Evolutionary conservation across 2,329 filamentous ascomycete species (phyloP).

Genomic region (Teratosphaeria pseudoeucalypti): DNA sequence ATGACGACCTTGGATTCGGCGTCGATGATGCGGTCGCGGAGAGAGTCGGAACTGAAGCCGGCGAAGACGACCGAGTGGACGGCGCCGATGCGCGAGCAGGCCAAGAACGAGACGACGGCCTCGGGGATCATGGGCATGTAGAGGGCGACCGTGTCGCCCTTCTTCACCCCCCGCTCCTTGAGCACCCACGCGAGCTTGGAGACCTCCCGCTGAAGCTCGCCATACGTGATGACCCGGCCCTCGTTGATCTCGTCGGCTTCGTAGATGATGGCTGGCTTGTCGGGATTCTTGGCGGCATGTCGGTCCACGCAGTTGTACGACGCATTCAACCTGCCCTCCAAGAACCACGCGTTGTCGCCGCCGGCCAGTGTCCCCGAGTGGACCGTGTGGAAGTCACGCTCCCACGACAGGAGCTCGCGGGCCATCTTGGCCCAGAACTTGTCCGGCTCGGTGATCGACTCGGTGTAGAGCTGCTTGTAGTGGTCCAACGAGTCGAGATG

Average conservation of each 20-base stretch:
- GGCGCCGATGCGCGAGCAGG: conserved; percentile 83
- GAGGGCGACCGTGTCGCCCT: conserved; percentile 93
- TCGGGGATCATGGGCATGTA: conserved; percentile 99
- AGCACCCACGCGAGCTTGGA: conserved; percentile 78
- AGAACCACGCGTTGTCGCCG: conserved; percentile 89
- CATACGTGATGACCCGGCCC: conserved; percentile 83
- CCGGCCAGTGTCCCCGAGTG: conserved; percentile 62
- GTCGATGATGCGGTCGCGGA: conserved; percentile 89
- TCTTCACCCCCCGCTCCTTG: conserved; percentile 91
- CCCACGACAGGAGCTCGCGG: conserved; percentile 82
- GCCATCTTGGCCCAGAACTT: conserved; percentile 84
- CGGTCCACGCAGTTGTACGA: conserved; percentile 97
- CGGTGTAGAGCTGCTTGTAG: conserved; percentile 55
- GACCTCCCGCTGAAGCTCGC: conserved; percentile 85
- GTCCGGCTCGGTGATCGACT: conserved; percentile 83
- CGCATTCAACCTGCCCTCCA: conserved; percentile 87
- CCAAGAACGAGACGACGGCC: conserved; percentile 81
- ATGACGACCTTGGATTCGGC: conserved; percentile 88
- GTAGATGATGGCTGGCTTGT: conserved; percentile 95
- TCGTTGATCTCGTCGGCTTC: conserved; percentile 86
- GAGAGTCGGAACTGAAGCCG: conserved; percentile 91
- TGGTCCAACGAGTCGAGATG: conserved; percentile 51
- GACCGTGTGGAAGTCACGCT: conserved; percentile 84
- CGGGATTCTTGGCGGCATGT: conserved; percentile 86
- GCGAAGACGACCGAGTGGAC: conserved; percentile 97